Evolutionary conservation across 2,329 filamentous ascomycete species (phyloP).

Genomic region (Aureobasidium sp.): DNA sequence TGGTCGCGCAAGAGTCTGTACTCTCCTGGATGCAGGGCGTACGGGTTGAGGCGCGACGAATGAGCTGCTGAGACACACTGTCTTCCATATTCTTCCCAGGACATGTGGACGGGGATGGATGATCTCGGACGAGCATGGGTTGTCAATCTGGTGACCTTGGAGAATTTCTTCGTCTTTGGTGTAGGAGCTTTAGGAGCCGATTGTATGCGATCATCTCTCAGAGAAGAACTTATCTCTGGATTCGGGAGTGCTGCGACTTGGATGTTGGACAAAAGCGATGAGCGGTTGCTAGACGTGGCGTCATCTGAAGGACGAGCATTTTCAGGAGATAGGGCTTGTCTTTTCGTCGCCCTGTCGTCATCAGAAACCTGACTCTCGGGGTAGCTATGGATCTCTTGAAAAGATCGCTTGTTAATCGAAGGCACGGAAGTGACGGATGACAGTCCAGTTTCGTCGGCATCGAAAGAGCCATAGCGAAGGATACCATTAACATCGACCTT

Average conservation of each 20-base stretch:
- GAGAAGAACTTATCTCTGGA: background rate
- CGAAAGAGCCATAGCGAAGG: conserved; percentile 13
- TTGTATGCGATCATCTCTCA: background rate
- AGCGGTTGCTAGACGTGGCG: background rate
- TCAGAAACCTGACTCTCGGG: conserved; percentile 13
- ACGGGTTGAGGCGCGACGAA: conserved; percentile 82
- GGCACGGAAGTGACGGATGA: conserved; percentile 18
- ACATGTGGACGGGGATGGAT: conserved; percentile 72
- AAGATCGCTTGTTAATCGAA: conserved; percentile 14
- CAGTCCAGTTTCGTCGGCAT: conserved; percentile 18
- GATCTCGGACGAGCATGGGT: conserved; percentile 39
- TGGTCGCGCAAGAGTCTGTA: conserved; percentile 73
- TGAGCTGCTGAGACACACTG: conserved; percentile 88
- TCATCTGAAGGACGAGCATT: background rate
- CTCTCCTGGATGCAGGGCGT: conserved; percentile 77
- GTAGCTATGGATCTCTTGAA: conserved; percentile 13
- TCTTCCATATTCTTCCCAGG: conserved; percentile 72
- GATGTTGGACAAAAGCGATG: background rate
- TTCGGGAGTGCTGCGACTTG: background rate
- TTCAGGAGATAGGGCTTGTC: conserved; percentile 14
- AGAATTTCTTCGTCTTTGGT: conserved; percentile 9
- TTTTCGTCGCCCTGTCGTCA: conserved; percentile 11
- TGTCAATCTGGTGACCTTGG: conserved; percentile 9
- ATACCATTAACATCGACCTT: conserved; percentile 17
- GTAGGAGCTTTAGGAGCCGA: conserved; percentile 5